Evolutionary conservation across 345 rosid species (phyloP).

Genomic region (Aurinia saxatilis): DNA sequence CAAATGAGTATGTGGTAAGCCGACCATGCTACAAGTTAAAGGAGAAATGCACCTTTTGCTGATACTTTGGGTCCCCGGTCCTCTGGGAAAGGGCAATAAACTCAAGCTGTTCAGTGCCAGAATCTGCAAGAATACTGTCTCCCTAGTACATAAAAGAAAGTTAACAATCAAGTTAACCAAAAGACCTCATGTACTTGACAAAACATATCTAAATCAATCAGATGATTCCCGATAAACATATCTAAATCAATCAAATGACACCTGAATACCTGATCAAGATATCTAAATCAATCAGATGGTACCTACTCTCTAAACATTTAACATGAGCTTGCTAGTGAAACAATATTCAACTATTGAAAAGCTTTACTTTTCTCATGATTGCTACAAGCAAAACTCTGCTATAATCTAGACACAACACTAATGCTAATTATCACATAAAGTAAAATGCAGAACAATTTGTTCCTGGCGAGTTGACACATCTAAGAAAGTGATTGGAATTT

Average conservation of each 20-base stretch:
- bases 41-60: conserved; percentile 58
- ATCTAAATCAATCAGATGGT: neutral
- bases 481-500: too few species aligned
- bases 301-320: neutral
- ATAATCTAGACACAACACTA: neutral
- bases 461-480: neutral
- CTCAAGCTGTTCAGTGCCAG: conserved; percentile 98
- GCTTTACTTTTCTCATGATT: neutral
- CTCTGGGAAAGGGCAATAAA: conserved; percentile 97
- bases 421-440: neutral
- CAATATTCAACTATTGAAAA: neutral
- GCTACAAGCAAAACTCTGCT: neutral
- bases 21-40: neutral
- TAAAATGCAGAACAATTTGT: neutral
- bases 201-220: neutral
- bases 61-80: conserved; percentile 88
- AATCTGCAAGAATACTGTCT: conserved; percentile 91
- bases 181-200: neutral
- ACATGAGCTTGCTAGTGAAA: conserved; percentile 7
- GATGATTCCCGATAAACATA: neutral
- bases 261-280: too few species aligned
- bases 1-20: neutral
- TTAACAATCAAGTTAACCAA: neutral
- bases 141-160: conserved; percentile 45
- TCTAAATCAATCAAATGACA: neutral